Percentiles rank a stretch among this genome's conserved stretches.
These are phyloP conservation scores for Saraca asoca DNA, from an alignment of 331 rosid genomes.

Conservation along the genomic window DNA sequence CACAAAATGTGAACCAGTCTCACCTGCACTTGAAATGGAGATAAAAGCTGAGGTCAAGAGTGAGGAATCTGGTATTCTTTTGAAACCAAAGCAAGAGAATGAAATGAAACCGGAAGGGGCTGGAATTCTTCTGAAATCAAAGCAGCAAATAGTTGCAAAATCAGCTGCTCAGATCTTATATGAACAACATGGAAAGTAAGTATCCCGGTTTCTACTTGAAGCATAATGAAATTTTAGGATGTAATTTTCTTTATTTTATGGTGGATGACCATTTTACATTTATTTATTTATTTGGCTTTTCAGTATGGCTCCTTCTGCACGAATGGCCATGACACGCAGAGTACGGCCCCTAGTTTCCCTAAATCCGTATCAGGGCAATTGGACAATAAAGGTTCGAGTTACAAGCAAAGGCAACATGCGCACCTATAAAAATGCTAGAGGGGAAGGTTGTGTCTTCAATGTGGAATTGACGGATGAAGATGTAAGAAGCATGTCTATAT, in stretches of 20 bases:
- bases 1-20: slow-evolving; percentile 65
- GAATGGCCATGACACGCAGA: slow-evolving; percentile 92
- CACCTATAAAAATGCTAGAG: slow-evolving; percentile 76
- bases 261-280: background rate
- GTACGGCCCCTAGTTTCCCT: slow-evolving; percentile 87
- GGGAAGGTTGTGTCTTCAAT: slow-evolving; percentile 96
- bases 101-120: slow-evolving; percentile 36
- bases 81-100: slow-evolving; percentile 48
- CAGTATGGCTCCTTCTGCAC: slow-evolving; percentile 78
- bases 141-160: slow-evolving; percentile 67
- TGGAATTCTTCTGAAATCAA: slow-evolving; percentile 66
- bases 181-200: slow-evolving; percentile 80
- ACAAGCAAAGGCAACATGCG: slow-evolving; percentile 85
- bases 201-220: background rate
- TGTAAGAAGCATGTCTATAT: slow-evolving; percentile 43
- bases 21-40: slow-evolving; percentile 74
- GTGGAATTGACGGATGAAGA: slow-evolving; percentile 95
- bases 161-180: slow-evolving; percentile 88
- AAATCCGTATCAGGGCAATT: slow-evolving; percentile 87
- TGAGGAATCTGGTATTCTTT: slow-evolving; percentile 36
- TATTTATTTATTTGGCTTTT: background rate
- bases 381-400: slow-evolving; percentile 94
- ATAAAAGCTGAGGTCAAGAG: slow-evolving; percentile 43
- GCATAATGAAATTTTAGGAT: background rate
- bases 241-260: background rate